Evolutionary conservation across 352 stramenopile genomes (phyloP).

Genomic region (Globisporangium cylindrosporum): DNA sequence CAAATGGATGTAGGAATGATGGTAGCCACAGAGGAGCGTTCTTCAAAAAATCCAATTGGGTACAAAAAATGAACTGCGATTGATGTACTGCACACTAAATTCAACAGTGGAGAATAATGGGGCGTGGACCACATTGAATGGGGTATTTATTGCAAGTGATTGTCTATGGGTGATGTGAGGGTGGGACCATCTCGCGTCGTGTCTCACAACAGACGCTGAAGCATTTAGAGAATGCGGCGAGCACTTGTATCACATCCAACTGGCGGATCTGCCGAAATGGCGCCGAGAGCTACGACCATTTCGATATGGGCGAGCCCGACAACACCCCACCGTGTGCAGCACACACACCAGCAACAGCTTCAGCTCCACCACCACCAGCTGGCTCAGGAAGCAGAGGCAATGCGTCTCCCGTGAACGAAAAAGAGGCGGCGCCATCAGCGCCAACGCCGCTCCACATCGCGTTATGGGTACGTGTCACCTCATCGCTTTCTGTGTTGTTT

Average conservation of each 20-base stretch:
- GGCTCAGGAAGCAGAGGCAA: neutral
- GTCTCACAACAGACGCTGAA: slow-evolving; percentile 1
- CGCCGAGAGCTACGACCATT: neutral
- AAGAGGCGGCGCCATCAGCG: neutral
- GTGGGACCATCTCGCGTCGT: neutral
- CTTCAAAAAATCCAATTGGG: slow-evolving; percentile 29
- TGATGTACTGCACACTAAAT: neutral
- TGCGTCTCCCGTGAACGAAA: neutral
- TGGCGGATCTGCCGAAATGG: slow-evolving; percentile 10
- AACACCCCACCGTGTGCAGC: neutral
- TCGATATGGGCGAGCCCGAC: slow-evolving; percentile 7
- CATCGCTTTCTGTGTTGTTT: neutral
- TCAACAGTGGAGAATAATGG: neutral
- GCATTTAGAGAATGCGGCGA: neutral
- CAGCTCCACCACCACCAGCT: neutral
- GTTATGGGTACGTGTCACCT: slow-evolving; percentile 40
- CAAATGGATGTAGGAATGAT: slow-evolving; percentile 24
- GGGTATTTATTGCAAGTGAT: neutral
- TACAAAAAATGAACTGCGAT: neutral
- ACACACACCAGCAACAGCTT: neutral
- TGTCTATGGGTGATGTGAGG: neutral
- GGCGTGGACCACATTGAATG: neutral
- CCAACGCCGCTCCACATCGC: slow-evolving; percentile 54
- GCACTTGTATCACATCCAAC: slow-evolving; percentile 3
- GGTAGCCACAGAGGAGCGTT: slow-evolving; percentile 11